Evolutionary conservation across 495 filamentous ascomycete species (phyloP).

Genomic region (Paragyromitra xinjiangensis): DNA sequence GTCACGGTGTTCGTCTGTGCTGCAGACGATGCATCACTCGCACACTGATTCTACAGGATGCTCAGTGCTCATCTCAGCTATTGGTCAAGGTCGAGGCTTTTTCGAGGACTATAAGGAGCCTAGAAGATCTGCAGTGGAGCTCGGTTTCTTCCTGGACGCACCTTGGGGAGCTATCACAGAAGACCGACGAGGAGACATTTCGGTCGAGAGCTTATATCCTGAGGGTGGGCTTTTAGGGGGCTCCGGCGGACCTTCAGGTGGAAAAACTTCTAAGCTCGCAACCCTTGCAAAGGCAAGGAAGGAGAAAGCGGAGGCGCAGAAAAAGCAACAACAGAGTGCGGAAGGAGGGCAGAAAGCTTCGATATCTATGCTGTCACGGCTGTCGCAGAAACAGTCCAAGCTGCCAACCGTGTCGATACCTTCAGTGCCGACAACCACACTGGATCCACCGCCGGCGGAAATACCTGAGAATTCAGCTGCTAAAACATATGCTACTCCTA

Average conservation of each 20-base stretch:
- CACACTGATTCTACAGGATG: conserved; percentile 47
- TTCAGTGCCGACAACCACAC: conserved; percentile 3
- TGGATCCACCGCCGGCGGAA: neutral
- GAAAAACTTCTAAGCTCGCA: conserved; percentile 87
- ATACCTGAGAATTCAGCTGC: neutral
- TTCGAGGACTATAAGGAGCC: conserved; percentile 31
- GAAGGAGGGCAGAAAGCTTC: conserved; percentile 40
- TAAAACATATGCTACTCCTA: neutral
- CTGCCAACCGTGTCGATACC: neutral
- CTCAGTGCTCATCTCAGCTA: conserved; percentile 48
- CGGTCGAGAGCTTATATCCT: conserved; percentile 70
- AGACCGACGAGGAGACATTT: conserved; percentile 71
- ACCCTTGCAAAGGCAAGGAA: conserved; percentile 85
- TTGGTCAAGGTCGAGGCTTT: conserved; percentile 58
- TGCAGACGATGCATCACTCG: conserved; percentile 41
- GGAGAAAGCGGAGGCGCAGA: conserved; percentile 80
- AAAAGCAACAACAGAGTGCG: conserved; percentile 40
- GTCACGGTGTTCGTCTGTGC: conserved; percentile 35
- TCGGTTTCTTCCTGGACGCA: conserved; percentile 79
- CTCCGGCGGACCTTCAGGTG: conserved; percentile 63
- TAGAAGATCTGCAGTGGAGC: conserved; percentile 49
- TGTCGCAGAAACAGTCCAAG: conserved; percentile 41
- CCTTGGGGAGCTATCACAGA: conserved; percentile 84
- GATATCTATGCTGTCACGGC: conserved; percentile 53
- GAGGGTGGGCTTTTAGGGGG: conserved; percentile 79